These are phyloP conservation scores for Diaporthe citriasiana DNA, from an alignment of 2,329 filamentous ascomycete species.

Conservation along the genomic window DNA sequence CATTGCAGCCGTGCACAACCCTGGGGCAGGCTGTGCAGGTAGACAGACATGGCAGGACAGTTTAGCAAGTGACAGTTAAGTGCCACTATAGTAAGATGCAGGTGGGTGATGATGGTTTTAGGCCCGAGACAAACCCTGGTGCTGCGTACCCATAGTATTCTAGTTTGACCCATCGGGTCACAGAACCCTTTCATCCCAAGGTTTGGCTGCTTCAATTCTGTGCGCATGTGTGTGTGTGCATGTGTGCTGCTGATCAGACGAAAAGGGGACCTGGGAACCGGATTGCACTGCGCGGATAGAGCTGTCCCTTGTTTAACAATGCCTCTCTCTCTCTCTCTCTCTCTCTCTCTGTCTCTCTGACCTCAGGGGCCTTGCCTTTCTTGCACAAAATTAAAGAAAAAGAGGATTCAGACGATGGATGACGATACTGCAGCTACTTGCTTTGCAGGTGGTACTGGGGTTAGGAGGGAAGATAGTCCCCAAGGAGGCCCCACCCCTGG, in stretches of 20 bases:
- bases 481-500: constrained; percentile 22
- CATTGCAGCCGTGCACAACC: background rate
- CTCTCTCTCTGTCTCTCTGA: background rate
- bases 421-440: constrained; percentile 17
- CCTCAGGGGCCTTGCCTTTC: background rate
- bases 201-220: constrained; percentile 10
- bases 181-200: constrained; percentile 25
- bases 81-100: constrained; percentile 19
- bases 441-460: background rate
- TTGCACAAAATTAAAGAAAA: background rate
- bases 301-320: background rate
- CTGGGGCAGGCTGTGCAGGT: constrained; percentile 10
- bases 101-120: constrained; percentile 15
- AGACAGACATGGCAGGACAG: background rate
- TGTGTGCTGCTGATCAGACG: constrained; percentile 15
- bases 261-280: background rate
- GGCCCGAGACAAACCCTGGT: constrained; percentile 28
- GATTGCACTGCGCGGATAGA: background rate
- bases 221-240: background rate
- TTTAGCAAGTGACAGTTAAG: constrained; percentile 7
- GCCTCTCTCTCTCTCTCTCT: background rate
- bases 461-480: constrained; percentile 19
- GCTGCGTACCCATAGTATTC: constrained; percentile 29
- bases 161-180: constrained; percentile 31
- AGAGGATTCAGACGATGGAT: constrained; percentile 19